Conservation (phyloP, 73 alveolate species). For the Paramecium caudatum region DNA sequence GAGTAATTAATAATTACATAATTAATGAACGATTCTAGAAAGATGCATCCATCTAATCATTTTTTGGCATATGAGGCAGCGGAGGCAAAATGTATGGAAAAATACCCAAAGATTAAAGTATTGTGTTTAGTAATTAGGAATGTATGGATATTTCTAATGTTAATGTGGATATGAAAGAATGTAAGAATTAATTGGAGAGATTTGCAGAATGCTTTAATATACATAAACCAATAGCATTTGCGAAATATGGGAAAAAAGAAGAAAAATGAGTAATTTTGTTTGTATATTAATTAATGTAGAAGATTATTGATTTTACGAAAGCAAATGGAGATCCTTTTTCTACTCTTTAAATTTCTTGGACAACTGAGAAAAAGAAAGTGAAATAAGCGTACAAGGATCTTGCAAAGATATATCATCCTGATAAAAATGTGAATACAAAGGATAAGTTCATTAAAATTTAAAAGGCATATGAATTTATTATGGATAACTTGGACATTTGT, state of each 20-base stretch:
- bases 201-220: conserved; percentile 44
- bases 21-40: conserved; percentile 5
- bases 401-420: conserved; percentile 31
- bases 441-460: neutral
- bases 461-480: conserved; percentile 32
- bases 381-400: conserved; percentile 29
- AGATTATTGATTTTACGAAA: conserved; percentile 41
- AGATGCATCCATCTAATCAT: neutral
- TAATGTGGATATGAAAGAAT: conserved; percentile 21
- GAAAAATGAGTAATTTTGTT: no score
- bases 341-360: neutral
- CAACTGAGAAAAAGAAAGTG: neutral
- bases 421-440: neutral
- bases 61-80: conserved; percentile 20
- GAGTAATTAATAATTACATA: conserved; percentile 27
- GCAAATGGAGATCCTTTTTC: conserved; percentile 40
- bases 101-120: conserved; percentile 27
- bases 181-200: neutral
- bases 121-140: neutral
- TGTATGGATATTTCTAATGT: conserved; percentile 24
- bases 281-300: no score
- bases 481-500: neutral
- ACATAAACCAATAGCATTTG: neutral
- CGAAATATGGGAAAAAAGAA: neutral
- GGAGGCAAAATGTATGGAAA: conserved; percentile 25